Percentiles rank a stretch among this genome's conserved stretches.
Conservation (phyloP, 371 early-diverging fungal genomes). For the Capillidium heterosporum region DNA sequence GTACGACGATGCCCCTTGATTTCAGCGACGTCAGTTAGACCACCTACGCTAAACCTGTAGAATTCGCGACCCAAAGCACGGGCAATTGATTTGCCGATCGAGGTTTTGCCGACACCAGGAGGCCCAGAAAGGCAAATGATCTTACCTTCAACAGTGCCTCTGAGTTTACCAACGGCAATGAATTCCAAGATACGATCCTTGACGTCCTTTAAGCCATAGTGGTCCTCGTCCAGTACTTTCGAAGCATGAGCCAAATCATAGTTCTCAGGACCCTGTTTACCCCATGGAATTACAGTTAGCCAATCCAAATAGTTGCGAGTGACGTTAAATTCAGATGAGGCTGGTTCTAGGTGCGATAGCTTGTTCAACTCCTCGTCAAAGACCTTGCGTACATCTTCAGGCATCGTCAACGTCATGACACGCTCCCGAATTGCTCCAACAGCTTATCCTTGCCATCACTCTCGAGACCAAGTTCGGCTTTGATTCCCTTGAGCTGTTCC, state of each 20-base stretch:
- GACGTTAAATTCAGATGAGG: conserved; percentile 90
- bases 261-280: conserved; percentile 68
- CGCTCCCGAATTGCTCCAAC: conserved; percentile 76
- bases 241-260: conserved; percentile 70
- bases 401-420: conserved; percentile 68
- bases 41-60: conserved; percentile 91
- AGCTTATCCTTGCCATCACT: conserved; percentile 93
- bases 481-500: conserved; percentile 96
- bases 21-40: conserved; percentile 91
- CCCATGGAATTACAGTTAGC: conserved; percentile 95
- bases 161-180: conserved; percentile 90
- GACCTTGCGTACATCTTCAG: conserved; percentile 72
- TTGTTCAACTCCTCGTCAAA: conserved; percentile 95
- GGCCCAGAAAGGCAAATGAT: conserved; percentile 92
- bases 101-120: conserved; percentile 95
- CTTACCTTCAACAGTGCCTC: conserved; percentile 90
- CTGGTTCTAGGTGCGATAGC: conserved; percentile 83
- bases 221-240: conserved; percentile 85
- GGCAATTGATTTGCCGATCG: conserved; percentile 92
- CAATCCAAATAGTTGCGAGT: conserved; percentile 95
- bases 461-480: conserved; percentile 91
- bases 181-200: conserved; percentile 96
- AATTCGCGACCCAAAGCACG: conserved; percentile 85
- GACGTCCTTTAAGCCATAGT: conserved; percentile 95
- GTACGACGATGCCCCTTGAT: conserved; percentile 97